Conservation (phyloP, 208 protist species). For the Porcisia deanei region DNA sequence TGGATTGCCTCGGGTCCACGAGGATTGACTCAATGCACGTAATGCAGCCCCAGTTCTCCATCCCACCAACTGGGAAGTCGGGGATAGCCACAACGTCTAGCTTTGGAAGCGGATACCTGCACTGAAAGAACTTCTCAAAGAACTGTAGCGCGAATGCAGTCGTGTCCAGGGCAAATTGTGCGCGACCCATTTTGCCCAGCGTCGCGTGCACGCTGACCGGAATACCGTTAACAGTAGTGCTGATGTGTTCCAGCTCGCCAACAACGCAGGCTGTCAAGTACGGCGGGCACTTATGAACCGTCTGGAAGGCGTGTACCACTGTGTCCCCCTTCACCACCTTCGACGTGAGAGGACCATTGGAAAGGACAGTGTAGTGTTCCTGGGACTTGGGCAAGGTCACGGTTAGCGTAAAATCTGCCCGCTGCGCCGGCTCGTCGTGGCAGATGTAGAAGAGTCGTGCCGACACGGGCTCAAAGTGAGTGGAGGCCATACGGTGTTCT, state of each 20-base stretch:
- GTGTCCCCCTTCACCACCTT: constrained; percentile 38
- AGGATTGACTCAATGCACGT: constrained; percentile 93
- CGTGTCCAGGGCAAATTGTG: constrained; percentile 83
- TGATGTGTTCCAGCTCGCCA: constrained; percentile 91
- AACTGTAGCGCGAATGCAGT: constrained; percentile 75
- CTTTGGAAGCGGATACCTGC: constrained; percentile 95
- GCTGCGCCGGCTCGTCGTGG: constrained; percentile 96
- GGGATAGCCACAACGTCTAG: constrained; percentile 97
- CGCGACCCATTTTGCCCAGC: constrained; percentile 60
- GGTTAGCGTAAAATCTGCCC: constrained; percentile 94
- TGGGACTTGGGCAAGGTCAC: constrained; percentile 71
- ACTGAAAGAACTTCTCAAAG: constrained; percentile 90
- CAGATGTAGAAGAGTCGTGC: constrained; percentile 95
- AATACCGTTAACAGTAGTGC: constrained; percentile 56
- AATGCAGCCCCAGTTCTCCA: constrained; percentile 97
- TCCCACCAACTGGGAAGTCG: constrained; percentile 96
- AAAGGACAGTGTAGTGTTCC: constrained; percentile 79
- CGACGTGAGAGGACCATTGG: constrained; percentile 59
- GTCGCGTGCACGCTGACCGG: constrained; percentile 77
- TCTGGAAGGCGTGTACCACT: constrained; percentile 80
- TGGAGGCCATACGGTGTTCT: constrained; percentile 91
- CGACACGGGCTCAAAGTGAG: constrained; percentile 97
- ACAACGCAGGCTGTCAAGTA: constrained; percentile 97
- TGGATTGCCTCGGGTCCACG: constrained; percentile 67
- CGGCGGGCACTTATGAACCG: constrained; percentile 90